Percentiles rank a stretch among this genome's conserved stretches.
phyloP scores from a whole-genome alignment of 176 grass and related monocot species.

The Olyra latifolia region DNA sequence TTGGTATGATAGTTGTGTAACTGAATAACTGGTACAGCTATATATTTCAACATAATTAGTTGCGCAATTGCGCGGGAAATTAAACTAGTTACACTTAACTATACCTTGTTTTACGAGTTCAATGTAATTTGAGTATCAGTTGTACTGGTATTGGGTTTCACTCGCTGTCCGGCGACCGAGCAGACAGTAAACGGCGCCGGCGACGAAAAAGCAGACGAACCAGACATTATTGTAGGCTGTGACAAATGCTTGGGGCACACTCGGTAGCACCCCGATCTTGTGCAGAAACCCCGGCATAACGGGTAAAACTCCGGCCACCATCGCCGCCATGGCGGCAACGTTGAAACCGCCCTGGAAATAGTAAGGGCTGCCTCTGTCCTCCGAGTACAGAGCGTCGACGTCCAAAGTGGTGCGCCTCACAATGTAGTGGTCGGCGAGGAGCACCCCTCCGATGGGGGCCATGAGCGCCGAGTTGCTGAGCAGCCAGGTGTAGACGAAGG shows the following conservation, averaged over 20 bases:
- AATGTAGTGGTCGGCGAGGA: conserved; percentile 85
- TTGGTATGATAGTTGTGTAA: no score
- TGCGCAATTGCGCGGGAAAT: neutral
- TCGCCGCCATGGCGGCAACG: conserved; percentile 54
- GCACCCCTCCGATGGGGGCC: conserved; percentile 77
- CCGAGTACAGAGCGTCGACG: conserved; percentile 66
- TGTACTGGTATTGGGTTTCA: conserved; percentile 9
- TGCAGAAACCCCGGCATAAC: conserved; percentile 76
- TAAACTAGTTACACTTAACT: neutral
- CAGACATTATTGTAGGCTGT: conserved; percentile 78
- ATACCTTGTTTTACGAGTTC: conserved; percentile 14
- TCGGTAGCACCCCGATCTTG: conserved; percentile 59
- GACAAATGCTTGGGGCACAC: conserved; percentile 36
- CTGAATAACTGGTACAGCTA: neutral
- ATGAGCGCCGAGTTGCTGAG: conserved; percentile 83
- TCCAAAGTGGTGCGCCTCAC: conserved; percentile 62
- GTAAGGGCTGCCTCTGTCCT: conserved; percentile 50
- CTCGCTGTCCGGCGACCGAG: conserved; percentile 37
- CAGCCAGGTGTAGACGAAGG: conserved; percentile 96
- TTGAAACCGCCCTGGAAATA: conserved; percentile 80
- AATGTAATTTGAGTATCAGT: neutral
- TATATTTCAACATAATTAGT: neutral
- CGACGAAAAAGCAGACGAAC: conserved; percentile 88
- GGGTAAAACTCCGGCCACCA: conserved; percentile 62
- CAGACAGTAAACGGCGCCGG: conserved; percentile 65